A percentile compares a stretch with the other conserved stretches of the same genome.
phyloP scores from a whole-genome alignment of 2,329 filamentous ascomycete species.

The Fusarium humuli region DNA sequence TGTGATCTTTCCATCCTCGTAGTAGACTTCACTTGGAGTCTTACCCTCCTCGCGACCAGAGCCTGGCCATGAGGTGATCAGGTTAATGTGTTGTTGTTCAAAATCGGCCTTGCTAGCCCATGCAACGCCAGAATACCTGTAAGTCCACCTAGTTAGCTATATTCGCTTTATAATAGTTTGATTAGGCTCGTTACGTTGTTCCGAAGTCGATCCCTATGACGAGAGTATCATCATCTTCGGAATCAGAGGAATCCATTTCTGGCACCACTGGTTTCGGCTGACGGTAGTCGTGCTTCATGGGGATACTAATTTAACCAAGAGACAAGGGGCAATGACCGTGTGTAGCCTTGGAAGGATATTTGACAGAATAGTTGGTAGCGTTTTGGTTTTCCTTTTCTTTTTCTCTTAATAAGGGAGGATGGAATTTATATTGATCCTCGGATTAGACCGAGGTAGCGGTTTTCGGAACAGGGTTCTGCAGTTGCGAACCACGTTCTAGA shows the following conservation, averaged over 20 bases:
- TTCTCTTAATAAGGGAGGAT: no score
- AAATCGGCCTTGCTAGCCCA: conserved; percentile 1
- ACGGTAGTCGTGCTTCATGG: background rate
- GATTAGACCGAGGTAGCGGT: no score
- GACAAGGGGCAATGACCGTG: accelerated
- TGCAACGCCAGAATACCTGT: background rate
- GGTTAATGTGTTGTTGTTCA: background rate
- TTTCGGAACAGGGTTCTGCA: no score
- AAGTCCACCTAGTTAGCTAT: background rate
- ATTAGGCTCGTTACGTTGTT: background rate
- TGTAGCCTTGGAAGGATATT: accelerated
- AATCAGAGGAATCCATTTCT: background rate
- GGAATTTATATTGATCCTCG: background rate
- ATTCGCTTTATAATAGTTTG: accelerated
- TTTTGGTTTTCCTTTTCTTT: accelerated
- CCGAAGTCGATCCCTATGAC: conserved; percentile 3
- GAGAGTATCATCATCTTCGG: background rate
- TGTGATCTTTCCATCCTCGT: background rate
- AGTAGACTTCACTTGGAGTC: background rate
- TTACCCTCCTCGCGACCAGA: background rate
- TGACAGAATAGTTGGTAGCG: no score
- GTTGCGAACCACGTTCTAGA: no score
- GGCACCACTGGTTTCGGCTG: background rate
- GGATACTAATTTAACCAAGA: background rate
- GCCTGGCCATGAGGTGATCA: background rate